Base-by-base conservation (phyloP, 495 filamentous ascomycete species). In the Choiromyces venosus region DNA sequence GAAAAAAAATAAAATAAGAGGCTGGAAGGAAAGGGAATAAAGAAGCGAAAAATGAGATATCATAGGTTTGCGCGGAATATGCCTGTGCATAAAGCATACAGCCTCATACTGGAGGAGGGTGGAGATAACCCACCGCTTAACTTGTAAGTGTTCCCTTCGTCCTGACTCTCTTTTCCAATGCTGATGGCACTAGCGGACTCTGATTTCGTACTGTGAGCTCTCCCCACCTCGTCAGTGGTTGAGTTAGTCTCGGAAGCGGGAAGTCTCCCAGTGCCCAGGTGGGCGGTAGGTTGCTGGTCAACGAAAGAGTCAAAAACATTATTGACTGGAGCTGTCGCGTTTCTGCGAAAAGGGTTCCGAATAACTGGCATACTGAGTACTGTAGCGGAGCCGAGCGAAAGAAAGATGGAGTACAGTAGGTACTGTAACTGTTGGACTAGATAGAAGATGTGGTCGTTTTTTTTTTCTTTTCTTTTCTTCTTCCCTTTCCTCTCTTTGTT, bases 261-360 rank as follows among this genome's bases (percentile, higher is more conserved):
- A 35, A 67, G 69, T 14, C 44, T 78, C 67, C 66, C 70, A 37
- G 70, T 74, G 69, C 65, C 68, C 4, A 40, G 66, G 66, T 70
- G 69, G 35, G 69, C 71, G 52, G 52, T 61, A 18, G 25, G 8
- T 18, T 61, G 52, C 12, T 61, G 52, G 10, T 61, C 74, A 14
- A 69, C 38, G 16, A 75, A 71, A 35, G 77, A 79, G 69, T 75
- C 77, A 33, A 70, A 42, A 37, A 70, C 72, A 36, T 38, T 71
- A 46, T 65, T 74, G 29, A 69, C 67, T 12, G 70, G 68, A 37
- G 75, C 37, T 37, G 73, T 39, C 21, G 73, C 66, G 29, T 72
- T 75, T 71, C 72, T 78, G 73, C 79, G 79, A 67, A 81, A 81
- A 39, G 79, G 79, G 61, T 81, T 81, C 52, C 79, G 75, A 74